phyloP scores from a whole-genome alignment of 2,329 filamentous ascomycete species.

The Diaporthe sp. region DNA sequence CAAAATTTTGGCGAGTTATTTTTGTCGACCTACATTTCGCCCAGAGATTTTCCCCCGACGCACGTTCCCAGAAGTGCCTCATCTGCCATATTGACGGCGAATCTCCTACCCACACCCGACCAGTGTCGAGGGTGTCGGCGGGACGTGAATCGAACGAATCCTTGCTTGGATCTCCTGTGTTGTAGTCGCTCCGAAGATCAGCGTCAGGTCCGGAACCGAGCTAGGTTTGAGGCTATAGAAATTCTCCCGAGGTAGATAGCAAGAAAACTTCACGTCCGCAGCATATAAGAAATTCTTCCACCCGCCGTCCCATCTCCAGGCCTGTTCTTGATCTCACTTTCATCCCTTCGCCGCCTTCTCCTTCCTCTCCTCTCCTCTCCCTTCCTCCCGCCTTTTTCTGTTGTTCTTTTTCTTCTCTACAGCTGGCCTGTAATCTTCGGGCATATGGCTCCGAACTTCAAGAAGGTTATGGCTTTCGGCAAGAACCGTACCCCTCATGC shows the following conservation, averaged over 20 bases:
- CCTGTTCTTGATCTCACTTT: background rate
- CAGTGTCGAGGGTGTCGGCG: conserved; percentile 32
- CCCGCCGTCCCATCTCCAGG: conserved; percentile 15
- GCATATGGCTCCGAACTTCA: conserved; percentile 50
- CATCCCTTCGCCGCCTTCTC: conserved; percentile 40
- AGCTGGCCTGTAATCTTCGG: conserved; percentile 50
- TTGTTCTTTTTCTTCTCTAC: conserved; percentile 41
- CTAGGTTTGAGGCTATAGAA: conserved; percentile 38
- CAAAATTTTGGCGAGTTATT: conserved; percentile 28
- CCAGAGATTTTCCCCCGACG: conserved; percentile 23
- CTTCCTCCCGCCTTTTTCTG: conserved; percentile 37
- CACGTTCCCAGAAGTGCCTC: conserved; percentile 33
- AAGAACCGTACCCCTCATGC: conserved; percentile 44
- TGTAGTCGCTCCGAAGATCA: conserved; percentile 37
- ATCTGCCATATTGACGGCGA: conserved; percentile 26
- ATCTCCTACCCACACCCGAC: conserved; percentile 31
- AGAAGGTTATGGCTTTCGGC: conserved; percentile 49
- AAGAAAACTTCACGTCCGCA: conserved; percentile 34
- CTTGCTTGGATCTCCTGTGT: conserved; percentile 38
- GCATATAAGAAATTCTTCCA: conserved; percentile 38
- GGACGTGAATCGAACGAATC: conserved; percentile 33
- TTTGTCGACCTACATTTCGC: conserved; percentile 25
- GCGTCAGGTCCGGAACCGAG: conserved; percentile 30
- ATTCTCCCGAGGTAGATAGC: conserved; percentile 10
- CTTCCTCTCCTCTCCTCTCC: conserved; percentile 40